A percentile compares a stretch with the other conserved stretches of the same genome.
These are phyloP conservation scores for Ramaria sp. DNA, from an alignment of 768 basidiomycete species.

Conservation along the genomic window DNA sequence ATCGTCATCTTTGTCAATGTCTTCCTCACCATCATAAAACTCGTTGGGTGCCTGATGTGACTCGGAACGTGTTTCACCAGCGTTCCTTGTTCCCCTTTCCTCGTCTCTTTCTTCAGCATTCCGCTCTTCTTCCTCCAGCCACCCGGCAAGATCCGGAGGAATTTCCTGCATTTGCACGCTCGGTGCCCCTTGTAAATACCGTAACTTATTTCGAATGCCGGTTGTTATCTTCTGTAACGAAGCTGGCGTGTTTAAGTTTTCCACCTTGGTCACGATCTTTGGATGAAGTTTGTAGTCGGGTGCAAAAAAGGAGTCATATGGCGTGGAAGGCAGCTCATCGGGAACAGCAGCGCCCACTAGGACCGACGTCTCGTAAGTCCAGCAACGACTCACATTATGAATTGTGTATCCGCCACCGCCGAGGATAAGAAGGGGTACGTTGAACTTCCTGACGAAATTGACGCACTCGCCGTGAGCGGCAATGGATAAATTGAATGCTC, in stretches of 20 bases:
- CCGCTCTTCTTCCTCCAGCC: constrained; percentile 62
- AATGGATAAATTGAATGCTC: constrained; percentile 96
- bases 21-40: constrained; percentile 62
- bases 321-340: constrained; percentile 77
- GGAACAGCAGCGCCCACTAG: constrained; percentile 76
- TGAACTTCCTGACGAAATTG: constrained; percentile 88
- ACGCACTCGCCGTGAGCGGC: constrained; percentile 98
- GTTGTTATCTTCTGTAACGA: constrained; percentile 83
- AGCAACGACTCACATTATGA: constrained; percentile 95
- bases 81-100: constrained; percentile 43
- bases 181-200: constrained; percentile 93
- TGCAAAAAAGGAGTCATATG: constrained; percentile 88
- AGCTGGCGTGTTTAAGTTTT: constrained; percentile 81
- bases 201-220: constrained; percentile 74
- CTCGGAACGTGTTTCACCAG: constrained; percentile 46
- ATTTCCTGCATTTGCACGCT: constrained; percentile 95
- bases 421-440: constrained; percentile 80
- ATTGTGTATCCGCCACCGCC: constrained; percentile 97
- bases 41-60: constrained; percentile 49
- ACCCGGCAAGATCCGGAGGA: constrained; percentile 77
- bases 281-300: constrained; percentile 93
- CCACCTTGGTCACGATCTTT: constrained; percentile 80
- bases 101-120: constrained; percentile 61
- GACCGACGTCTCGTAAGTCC: constrained; percentile 96
- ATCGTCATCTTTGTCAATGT: constrained; percentile 39